These are phyloP conservation scores for Pseudocercospora cruenta DNA, from an alignment of 2,329 filamentous ascomycete genomes.

Conservation along the genomic window DNA sequence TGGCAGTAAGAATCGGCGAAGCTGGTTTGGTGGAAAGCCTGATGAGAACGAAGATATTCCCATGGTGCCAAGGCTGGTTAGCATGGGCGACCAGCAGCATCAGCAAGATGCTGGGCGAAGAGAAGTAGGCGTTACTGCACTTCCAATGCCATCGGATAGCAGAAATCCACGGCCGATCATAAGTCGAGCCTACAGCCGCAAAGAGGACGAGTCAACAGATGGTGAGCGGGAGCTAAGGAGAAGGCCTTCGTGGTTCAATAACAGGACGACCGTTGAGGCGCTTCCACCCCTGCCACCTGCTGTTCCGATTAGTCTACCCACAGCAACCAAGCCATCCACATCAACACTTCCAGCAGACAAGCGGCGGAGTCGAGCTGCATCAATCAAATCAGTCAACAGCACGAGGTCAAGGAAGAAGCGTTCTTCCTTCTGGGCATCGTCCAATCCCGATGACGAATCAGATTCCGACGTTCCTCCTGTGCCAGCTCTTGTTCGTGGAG, in stretches of 20 bases:
- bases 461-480: slow-evolving; percentile 28
- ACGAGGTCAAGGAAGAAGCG: slow-evolving; percentile 21
- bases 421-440: slow-evolving; percentile 29
- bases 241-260: slow-evolving; percentile 18
- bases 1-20: slow-evolving; percentile 27
- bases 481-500: slow-evolving; percentile 23
- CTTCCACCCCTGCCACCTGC: slow-evolving; percentile 22
- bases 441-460: slow-evolving; percentile 31
- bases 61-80: slow-evolving; percentile 25
- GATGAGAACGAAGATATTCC: slow-evolving; percentile 28
- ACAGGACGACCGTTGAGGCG: slow-evolving; percentile 15
- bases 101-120: slow-evolving; percentile 8
- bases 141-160: not conserved
- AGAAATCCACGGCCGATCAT: slow-evolving; percentile 5
- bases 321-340: slow-evolving; percentile 18
- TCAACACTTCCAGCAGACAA: slow-evolving; percentile 22
- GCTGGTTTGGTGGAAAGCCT: slow-evolving; percentile 32
- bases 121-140: not conserved
- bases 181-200: not conserved
- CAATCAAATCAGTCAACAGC: slow-evolving; percentile 19
- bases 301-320: slow-evolving; percentile 18
- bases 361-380: slow-evolving; percentile 20
- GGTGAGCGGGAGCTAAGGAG: slow-evolving; percentile 1
- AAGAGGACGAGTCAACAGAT: not conserved
- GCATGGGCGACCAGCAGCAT: slow-evolving; percentile 8